These are phyloP conservation scores for Bauhinia variegata DNA, from an alignment of 306 rosid species.

Conservation along the genomic window DNA sequence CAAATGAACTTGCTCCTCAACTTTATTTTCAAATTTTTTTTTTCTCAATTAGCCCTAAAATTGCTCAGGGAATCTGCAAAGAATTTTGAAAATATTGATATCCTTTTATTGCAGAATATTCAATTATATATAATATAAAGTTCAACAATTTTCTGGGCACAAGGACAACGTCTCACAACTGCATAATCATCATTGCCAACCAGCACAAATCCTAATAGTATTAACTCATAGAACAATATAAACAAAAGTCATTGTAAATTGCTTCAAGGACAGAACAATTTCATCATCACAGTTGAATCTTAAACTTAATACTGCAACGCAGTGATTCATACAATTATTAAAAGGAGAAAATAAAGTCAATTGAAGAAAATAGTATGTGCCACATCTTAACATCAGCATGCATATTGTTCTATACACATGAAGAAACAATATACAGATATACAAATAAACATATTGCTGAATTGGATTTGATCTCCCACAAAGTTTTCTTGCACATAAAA, in stretches of 20 bases:
- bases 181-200: conserved; percentile 14
- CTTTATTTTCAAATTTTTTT: not conserved
- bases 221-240: no score
- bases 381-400: not conserved
- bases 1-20: conserved; percentile 1
- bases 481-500: conserved; percentile 34
- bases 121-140: not conserved
- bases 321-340: not conserved
- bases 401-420: conserved; percentile 17
- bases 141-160: conserved; percentile 2
- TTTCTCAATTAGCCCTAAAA: not conserved
- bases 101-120: not conserved
- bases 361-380: not conserved
- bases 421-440: conserved; percentile 9
- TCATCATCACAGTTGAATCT: not conserved
- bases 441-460: conserved; percentile 1
- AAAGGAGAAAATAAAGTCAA: not conserved
- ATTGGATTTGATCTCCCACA: conserved; percentile 24
- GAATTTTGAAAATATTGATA: conserved; percentile 8
- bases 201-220: not conserved
- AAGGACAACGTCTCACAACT: conserved; percentile 4
- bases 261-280: conserved; percentile 21
- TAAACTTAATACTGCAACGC: conserved; percentile 1
- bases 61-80: not conserved
- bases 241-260: not conserved